Evolutionary conservation across 139 green algal species (phyloP).

Genomic region (Coccomyxa sp.): DNA sequence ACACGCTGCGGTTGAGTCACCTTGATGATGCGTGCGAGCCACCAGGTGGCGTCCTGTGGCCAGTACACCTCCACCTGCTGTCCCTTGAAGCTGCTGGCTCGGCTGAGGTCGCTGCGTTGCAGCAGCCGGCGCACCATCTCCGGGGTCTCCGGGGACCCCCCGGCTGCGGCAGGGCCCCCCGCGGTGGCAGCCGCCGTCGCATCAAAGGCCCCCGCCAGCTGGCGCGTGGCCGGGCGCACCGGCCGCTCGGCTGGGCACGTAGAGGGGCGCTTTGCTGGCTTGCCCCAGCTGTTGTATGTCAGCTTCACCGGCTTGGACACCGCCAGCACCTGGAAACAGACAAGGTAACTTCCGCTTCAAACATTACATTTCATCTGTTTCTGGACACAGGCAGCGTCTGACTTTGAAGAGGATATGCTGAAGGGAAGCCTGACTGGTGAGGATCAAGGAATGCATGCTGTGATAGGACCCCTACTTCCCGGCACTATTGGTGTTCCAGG

Average conservation of each 20-base stretch:
- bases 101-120: slow-evolving; percentile 4
- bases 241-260: background rate
- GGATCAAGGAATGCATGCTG: too few relatives aligned
- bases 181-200: background rate
- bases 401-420: too few relatives aligned
- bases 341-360: too few relatives aligned
- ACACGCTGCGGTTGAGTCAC: background rate
- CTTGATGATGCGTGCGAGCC: slow-evolving; percentile 26
- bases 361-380: too few relatives aligned
- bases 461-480: too few relatives aligned
- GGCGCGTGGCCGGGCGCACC: background rate
- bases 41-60: slow-evolving; percentile 76
- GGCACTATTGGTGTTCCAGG: too few relatives aligned
- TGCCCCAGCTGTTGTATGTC: slow-evolving; percentile 2
- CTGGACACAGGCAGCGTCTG: too few relatives aligned
- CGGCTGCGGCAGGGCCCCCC: background rate
- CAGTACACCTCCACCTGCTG: slow-evolving; percentile 78
- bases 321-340: background rate
- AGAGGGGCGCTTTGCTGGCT: background rate
- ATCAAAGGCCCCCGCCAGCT: background rate
- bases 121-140: slow-evolving; percentile 12
- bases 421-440: too few relatives aligned
- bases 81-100: slow-evolving; percentile 38
- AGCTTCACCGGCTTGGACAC: slow-evolving; percentile 1
- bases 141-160: background rate